Base-by-base conservation (phyloP, 768 basidiomycete genomes). In the Rubroboletus satanas region DNA sequence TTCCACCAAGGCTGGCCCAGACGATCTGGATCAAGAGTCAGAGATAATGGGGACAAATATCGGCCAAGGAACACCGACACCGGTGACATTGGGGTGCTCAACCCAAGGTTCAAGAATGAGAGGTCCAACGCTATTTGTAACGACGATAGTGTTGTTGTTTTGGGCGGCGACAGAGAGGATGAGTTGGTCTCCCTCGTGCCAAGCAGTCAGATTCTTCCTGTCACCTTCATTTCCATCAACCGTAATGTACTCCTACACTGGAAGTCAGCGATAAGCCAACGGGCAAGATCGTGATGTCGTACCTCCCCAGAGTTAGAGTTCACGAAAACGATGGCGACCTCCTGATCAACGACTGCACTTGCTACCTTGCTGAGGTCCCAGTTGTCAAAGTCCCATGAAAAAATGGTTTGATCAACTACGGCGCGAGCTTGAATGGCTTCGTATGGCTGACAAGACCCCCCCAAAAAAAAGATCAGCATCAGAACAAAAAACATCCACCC, bases 301-400 rank as follows among this genome's bases (percentile, higher is more conserved):
- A 74, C 82, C 72, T 95, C 93, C 23, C 93, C 93, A 7, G 90
- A 92, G 66, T 94, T 87, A 2, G 88, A 78, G 57, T 85, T 83
- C 59, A 93, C 77, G 69, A 93, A 93, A 10, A 95, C 91, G 38
- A 95, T 75, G 1, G 86, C 86, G 8, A 84, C 85, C 18, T 83
- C 83, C 56, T 79, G 78, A 38, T 65, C 72, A 1, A 72, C 70
- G 0, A 77, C 83, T 42, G 77, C 70, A 44, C 74, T 77, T 6
- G 73, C 78, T 8, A 84, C 85, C 0, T 69, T 64, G 0, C 57
- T 63, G 21, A 83, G 77, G 64, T 93, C 75, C 64, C 80, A 92
- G 68, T 93, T 83, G 52, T 90, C 71, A 38, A 91, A 75, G 54
- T 81, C 74, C 84, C 85, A 92, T 1, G 78, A 81, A 18, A 92